phyloP scores from a whole-genome alignment of 208 protist species.

The Leptomonas seymouri region DNA sequence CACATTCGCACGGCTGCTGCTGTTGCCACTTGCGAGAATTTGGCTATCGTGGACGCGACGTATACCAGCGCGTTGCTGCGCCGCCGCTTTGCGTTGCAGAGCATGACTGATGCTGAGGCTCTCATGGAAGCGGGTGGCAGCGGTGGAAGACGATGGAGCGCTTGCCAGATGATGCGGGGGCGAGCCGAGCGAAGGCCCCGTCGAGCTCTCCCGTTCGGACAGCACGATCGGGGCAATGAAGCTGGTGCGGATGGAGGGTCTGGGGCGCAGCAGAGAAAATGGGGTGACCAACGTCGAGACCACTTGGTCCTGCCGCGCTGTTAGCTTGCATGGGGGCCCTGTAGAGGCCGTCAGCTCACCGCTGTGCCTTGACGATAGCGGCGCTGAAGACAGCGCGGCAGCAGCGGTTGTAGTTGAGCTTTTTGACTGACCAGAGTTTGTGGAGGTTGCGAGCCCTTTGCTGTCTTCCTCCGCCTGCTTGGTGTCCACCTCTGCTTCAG shows the following conservation, averaged over 20 bases:
- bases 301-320: constrained; percentile 1
- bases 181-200: neutral
- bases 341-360: neutral
- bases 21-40: neutral
- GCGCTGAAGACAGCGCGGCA: neutral
- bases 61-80: constrained; percentile 14
- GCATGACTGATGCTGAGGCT: constrained; percentile 21
- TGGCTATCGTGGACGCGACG: constrained; percentile 7
- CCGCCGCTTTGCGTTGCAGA: constrained; percentile 12
- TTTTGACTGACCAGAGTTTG: neutral
- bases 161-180: neutral
- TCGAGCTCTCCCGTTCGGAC: constrained; percentile 19
- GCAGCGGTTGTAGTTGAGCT: neutral
- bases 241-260: constrained; percentile 25
- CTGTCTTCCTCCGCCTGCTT: neutral
- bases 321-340: neutral
- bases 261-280: constrained; percentile 22
- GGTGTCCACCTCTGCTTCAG: neutral
- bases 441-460: neutral
- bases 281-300: constrained; percentile 27
- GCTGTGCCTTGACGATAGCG: neutral
- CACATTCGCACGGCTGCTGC: neutral
- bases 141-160: neutral
- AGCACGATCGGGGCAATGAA: constrained; percentile 35
- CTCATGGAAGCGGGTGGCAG: constrained; percentile 24